Evolutionary conservation across 768 basidiomycete genomes (phyloP).

Genomic region (Phanerochaete carnosa): DNA sequence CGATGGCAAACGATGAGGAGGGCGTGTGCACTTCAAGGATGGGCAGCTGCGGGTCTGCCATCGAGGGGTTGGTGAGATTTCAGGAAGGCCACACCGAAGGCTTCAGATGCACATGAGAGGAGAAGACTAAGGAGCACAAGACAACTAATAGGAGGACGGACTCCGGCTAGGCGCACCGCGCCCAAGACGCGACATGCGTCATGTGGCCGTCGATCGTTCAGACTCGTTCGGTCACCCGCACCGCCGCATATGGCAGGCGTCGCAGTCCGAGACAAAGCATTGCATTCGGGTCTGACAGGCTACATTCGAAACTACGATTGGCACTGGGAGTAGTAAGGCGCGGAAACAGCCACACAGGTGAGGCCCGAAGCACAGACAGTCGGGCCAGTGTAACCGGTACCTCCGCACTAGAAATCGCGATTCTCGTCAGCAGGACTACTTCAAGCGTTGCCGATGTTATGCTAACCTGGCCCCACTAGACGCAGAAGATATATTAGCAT

Average conservation of each 20-base stretch:
- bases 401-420: constrained; percentile 16
- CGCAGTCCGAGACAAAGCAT: background rate
- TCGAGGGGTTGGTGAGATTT: constrained; percentile 12
- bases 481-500: background rate
- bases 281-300: background rate
- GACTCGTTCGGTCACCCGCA: background rate
- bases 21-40: constrained; percentile 79
- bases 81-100: background rate
- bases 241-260: background rate
- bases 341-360: constrained; percentile 21
- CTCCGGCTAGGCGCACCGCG: background rate
- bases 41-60: constrained; percentile 34
- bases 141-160: background rate
- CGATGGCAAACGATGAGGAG: constrained; percentile 64
- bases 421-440: background rate
- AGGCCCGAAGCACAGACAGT: constrained; percentile 18
- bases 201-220: background rate
- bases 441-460: background rate
- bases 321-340: constrained; percentile 27
- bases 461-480: constrained; percentile 21
- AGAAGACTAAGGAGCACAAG: background rate
- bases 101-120: background rate
- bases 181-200: background rate
- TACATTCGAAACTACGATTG: background rate
- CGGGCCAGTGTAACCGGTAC: constrained; percentile 18